These are phyloP conservation scores for Alternaria tenuissima DNA, from an alignment of 2,329 filamentous ascomycete species.

Conservation along the genomic window DNA sequence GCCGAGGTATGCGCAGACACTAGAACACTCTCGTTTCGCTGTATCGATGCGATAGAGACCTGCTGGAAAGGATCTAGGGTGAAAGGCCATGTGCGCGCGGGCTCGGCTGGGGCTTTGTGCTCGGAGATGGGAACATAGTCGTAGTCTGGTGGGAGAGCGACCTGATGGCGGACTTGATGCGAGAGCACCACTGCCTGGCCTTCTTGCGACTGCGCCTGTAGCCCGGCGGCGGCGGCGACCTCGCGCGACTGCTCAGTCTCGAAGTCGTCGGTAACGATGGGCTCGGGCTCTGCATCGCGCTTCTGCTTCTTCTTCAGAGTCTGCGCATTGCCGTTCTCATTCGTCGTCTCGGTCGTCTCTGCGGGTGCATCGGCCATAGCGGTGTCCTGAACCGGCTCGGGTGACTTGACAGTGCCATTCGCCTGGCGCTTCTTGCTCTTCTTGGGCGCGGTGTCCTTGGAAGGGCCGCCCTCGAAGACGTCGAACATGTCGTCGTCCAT, in stretches of 20 bases:
- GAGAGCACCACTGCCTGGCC: slow-evolving; percentile 79
- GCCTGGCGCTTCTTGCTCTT: slow-evolving; percentile 86
- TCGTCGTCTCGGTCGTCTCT: slow-evolving; percentile 37
- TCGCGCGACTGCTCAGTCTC: slow-evolving; percentile 94
- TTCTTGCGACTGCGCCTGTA: slow-evolving; percentile 69
- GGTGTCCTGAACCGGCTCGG: slow-evolving; percentile 52
- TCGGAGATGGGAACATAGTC: slow-evolving; percentile 94
- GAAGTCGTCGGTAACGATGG: slow-evolving; percentile 91
- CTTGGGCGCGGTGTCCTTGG: slow-evolving; percentile 39
- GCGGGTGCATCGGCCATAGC: slow-evolving; percentile 55
- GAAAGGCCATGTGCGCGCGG: slow-evolving; percentile 86
- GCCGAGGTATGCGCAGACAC: slow-evolving; percentile 98
- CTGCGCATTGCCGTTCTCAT: slow-evolving; percentile 48
- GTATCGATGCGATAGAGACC: slow-evolving; percentile 91
- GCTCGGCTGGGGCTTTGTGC: slow-evolving; percentile 87
- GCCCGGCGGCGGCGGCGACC: slow-evolving; percentile 79
- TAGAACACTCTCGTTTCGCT: slow-evolving; percentile 93
- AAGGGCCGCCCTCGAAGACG: slow-evolving; percentile 53
- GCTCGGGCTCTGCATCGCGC: slow-evolving; percentile 71
- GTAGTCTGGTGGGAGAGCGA: slow-evolving; percentile 92
- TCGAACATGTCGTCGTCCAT: slow-evolving; percentile 58
- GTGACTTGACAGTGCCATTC: slow-evolving; percentile 75
- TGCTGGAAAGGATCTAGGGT: slow-evolving; percentile 97
- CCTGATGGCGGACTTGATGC: slow-evolving; percentile 98
- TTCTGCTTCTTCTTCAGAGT: slow-evolving; percentile 66